Conservation (phyloP, 352 stramenopile genomes). For the Globisporangium carolinianum region DNA sequence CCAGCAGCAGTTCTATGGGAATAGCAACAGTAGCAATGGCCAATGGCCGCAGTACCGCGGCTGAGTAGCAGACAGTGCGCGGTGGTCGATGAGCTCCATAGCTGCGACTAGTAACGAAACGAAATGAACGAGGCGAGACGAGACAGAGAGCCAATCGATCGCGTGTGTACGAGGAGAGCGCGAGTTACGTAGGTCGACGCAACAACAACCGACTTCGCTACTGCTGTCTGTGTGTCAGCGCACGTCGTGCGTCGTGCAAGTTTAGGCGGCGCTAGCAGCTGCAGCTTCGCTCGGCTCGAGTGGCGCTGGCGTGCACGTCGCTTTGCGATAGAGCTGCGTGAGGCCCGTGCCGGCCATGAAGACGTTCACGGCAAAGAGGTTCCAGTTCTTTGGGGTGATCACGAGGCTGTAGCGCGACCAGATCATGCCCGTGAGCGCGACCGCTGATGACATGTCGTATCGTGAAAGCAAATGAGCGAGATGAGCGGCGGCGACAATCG, state of each 20-base stretch:
- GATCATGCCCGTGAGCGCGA: conserved; percentile 81
- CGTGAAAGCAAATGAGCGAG: not conserved
- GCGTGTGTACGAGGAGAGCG: too few species aligned
- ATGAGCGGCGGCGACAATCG: not conserved
- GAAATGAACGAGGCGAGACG: too few species aligned
- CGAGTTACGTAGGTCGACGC: too few species aligned
- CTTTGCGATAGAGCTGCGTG: conserved; percentile 80
- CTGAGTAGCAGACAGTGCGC: conserved; percentile 1
- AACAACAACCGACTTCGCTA: too few species aligned
- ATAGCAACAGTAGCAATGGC: conserved; percentile 4
- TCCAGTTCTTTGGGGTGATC: conserved; percentile 90
- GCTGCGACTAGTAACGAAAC: too few species aligned
- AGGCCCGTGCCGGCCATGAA: conserved; percentile 86
- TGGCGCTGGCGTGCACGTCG: conserved; percentile 23
- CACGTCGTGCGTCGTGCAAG: too few species aligned
- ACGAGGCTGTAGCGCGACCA: conserved; percentile 87
- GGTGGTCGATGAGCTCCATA: too few species aligned
- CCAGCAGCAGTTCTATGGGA: conserved; percentile 3
- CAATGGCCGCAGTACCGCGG: conserved; percentile 6
- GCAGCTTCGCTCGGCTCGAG: too few species aligned
- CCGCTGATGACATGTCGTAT: conserved; percentile 20
- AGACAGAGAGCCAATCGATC: too few species aligned
- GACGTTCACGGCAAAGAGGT: conserved; percentile 86
- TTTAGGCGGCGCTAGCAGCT: too few species aligned
- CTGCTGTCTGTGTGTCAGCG: too few species aligned